Evolutionary conservation across 106 monocot genomes (phyloP), one percentile per base, ranked within the genome.

Genomic region (Platanthera guangdongensis): DNA sequence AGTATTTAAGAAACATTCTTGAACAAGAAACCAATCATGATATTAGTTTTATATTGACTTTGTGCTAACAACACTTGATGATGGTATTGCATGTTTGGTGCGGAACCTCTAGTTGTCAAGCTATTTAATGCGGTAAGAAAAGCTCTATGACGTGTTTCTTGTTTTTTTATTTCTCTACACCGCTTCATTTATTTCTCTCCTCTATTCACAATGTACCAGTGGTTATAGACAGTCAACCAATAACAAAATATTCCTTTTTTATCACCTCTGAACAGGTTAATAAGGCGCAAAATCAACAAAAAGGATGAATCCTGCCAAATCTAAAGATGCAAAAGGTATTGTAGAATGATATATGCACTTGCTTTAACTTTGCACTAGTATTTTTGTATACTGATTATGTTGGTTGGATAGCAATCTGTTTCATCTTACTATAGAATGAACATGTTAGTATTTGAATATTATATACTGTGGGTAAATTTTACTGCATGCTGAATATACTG

Each of bases 41-140:
- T n/a, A 3, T 25, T 32, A 25, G 21, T 65, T 10, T 30, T 3
- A 28, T 65, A 28, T 28, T 32, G 4, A 65, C 0, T 32, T 65
- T 12, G 25, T 62, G 30, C 71, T 75, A 11, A 83, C 55, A 10
- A n/a, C n/a, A 16, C 2, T 9, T 10, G 6, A 47, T 70, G 6
- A 15, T 70, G 9, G 0, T 70, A 47, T 73, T 83, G 57, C 85
- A 82, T 88, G 81, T 82, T 76, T 14, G 51, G 11, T 76, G 75
- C 30, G 77, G 81, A 46, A n/a, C n/a, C 64, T 78, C 59, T 84
- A 96, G 95, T 96, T 74, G 95, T 96, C 45, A 90, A 87, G 79
- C 53, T 96, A 76, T 96, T 93, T 69, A 96, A 93, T 84, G 85
- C 88, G 77, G 95, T 96, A 89, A 85, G 86, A 25, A 9, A 3